These are phyloP conservation scores for Ceriops zippeliana DNA, from an alignment of 345 rosid genomes.

Conservation along the genomic window DNA sequence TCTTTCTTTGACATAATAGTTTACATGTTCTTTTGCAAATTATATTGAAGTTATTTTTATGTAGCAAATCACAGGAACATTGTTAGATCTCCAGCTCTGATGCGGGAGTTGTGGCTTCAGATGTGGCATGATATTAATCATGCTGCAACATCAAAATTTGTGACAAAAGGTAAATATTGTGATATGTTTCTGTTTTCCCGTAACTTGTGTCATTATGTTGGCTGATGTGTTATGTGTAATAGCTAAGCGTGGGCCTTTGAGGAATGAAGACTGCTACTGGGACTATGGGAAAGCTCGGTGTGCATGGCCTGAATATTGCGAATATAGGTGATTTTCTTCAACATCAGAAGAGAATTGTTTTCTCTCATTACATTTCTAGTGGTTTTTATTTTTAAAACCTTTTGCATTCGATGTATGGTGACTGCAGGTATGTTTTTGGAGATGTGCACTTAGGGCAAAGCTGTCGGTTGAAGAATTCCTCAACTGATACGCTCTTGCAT, in stretches of 20 bases:
- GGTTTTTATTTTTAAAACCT: neutral
- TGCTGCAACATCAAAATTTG: slow-evolving; percentile 56
- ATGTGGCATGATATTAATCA: slow-evolving; percentile 95
- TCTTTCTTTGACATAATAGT: neutral
- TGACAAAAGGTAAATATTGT: slow-evolving; percentile 68
- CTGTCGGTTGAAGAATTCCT: slow-evolving; percentile 85
- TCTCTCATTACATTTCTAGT: neutral
- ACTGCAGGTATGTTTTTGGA: slow-evolving; percentile 72
- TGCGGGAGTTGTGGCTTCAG: slow-evolving; percentile 99
- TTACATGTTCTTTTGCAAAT: neutral
- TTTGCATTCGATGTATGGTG: slow-evolving; percentile 9
- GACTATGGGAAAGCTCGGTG: slow-evolving; percentile 96
- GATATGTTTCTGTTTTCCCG: neutral
- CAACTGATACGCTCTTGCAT: slow-evolving; percentile 55
- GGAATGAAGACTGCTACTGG: slow-evolving; percentile 96
- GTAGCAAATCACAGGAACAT: slow-evolving; percentile 98
- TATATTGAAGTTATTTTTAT: slow-evolving; percentile 28
- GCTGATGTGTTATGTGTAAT: slow-evolving; percentile 10
- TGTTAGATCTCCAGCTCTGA: slow-evolving; percentile 79
- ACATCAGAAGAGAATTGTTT: neutral
- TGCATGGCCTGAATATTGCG: slow-evolving; percentile 93
- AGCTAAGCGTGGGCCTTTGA: slow-evolving; percentile 95
- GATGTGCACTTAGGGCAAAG: slow-evolving; percentile 98
- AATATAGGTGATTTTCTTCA: slow-evolving; percentile 60
- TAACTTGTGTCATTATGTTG: slow-evolving; percentile 11